Evolutionary conservation across 441 rosid species (phyloP).

Genomic region (Heliophila coronopifolia): DNA sequence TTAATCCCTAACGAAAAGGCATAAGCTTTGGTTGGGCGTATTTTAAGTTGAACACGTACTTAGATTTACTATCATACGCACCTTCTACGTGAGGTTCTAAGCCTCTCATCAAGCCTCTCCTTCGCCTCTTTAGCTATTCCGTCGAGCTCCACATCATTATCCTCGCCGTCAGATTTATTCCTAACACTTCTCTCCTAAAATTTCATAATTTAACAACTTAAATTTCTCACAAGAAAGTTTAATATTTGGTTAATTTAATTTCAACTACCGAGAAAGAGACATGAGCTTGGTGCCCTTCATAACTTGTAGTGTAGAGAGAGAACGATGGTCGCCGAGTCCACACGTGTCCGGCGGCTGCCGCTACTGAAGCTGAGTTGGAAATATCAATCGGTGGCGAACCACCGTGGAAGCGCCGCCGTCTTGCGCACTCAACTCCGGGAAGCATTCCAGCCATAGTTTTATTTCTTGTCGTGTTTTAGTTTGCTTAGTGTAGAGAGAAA

Average conservation of each 20-base stretch:
- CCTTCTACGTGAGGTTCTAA: slow-evolving; percentile 41
- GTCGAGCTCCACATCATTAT: slow-evolving; percentile 53
- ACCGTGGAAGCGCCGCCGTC: slow-evolving; percentile 69
- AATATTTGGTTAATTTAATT: too few relatives aligned
- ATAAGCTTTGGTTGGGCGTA: slow-evolving; percentile 11
- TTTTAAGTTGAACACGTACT: slow-evolving; percentile 8
- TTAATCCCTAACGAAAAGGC: too few relatives aligned
- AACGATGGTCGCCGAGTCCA: slow-evolving; percentile 45
- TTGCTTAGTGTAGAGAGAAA: neutral
- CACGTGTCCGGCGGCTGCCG: slow-evolving; percentile 18
- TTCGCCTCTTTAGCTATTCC: slow-evolving; percentile 65
- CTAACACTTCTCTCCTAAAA: slow-evolving; percentile 29
- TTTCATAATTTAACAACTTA: neutral
- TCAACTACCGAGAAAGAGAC: slow-evolving; percentile 44
- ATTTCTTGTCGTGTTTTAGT: slow-evolving; percentile 1
- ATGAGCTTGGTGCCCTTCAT: slow-evolving; percentile 36
- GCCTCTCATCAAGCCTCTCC: slow-evolving; percentile 58
- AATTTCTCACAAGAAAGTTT: neutral
- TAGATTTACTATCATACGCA: slow-evolving; percentile 24
- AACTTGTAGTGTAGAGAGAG: slow-evolving; percentile 49
- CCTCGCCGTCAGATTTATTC: slow-evolving; percentile 21
- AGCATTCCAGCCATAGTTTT: slow-evolving; percentile 74
- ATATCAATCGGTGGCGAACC: slow-evolving; percentile 41
- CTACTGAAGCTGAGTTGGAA: slow-evolving; percentile 10
- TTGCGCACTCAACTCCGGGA: slow-evolving; percentile 81